These are phyloP conservation scores for Tinospora cordifolia DNA, from an alignment of 164 flowering plant genomes.

Conservation along the genomic window DNA sequence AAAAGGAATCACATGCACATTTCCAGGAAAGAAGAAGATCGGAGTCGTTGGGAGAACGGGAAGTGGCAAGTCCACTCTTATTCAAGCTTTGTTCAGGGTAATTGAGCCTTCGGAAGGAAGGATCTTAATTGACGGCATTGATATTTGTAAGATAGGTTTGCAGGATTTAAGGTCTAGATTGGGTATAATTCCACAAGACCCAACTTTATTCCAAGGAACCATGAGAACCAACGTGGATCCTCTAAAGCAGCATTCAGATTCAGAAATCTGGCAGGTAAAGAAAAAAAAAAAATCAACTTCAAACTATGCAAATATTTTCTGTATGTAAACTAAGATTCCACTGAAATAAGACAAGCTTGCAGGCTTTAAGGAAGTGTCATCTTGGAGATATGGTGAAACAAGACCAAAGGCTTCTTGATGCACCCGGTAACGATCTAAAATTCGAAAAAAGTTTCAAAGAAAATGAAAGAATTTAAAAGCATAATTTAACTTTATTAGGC, in stretches of 20 bases:
- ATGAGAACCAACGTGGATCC: conserved; percentile 79
- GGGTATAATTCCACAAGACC: conserved; percentile 82
- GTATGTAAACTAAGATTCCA: neutral
- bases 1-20: conserved; percentile 57
- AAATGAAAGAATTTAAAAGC: neutral
- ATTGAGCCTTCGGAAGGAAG: conserved; percentile 62
- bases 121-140: conserved; percentile 62
- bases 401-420: conserved; percentile 59
- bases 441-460: neutral
- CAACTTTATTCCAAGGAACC: conserved; percentile 71
- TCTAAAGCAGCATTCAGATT: conserved; percentile 53
- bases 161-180: conserved; percentile 64
- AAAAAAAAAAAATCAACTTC: no score
- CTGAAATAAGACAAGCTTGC: conserved; percentile 11
- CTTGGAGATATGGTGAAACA: conserved; percentile 45
- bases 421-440: conserved; percentile 42
- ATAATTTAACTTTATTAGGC: neutral
- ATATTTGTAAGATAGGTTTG: conserved; percentile 56
- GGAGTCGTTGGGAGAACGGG: conserved; percentile 89
- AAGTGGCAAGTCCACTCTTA: conserved; percentile 86
- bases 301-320: neutral
- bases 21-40: conserved; percentile 57
- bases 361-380: conserved; percentile 64
- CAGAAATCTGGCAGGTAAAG: conserved; percentile 68
- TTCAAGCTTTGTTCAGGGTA: conserved; percentile 76